Evolutionary conservation across 2,329 filamentous ascomycete genomes (phyloP).

Genomic region (Alternaria hordeiaustralica): DNA sequence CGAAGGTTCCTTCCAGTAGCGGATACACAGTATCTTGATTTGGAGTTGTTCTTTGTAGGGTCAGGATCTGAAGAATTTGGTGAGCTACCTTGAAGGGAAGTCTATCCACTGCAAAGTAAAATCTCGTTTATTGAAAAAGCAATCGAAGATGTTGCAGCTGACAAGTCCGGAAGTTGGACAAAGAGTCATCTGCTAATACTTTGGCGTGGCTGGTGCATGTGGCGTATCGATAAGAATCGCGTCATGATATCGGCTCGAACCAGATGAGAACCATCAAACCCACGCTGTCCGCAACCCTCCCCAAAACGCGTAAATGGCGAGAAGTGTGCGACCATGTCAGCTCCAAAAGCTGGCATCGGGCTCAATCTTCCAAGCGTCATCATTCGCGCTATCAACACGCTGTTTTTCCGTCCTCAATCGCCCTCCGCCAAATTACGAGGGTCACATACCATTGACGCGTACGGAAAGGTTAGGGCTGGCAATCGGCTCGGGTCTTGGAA

Average conservation of each 20-base stretch:
- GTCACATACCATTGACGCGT: conserved; percentile 85
- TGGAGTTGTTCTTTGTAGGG: background rate
- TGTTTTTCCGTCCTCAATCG: conserved; percentile 84
- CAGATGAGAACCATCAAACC: background rate
- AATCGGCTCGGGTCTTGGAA: conserved; percentile 65
- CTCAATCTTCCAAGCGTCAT: background rate
- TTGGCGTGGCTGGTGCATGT: conserved; percentile 22
- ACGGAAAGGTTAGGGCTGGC: conserved; percentile 77
- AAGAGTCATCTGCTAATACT: conserved; percentile 11
- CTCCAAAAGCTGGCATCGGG: conserved; percentile 8
- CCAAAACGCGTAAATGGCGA: conserved; percentile 22
- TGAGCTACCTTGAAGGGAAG: background rate
- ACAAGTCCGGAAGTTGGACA: background rate
- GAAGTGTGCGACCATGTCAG: conserved; percentile 13
- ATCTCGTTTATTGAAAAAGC: background rate
- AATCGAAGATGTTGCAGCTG: background rate
- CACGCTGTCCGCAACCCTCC: background rate
- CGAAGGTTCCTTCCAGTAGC: background rate
- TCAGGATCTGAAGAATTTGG: background rate
- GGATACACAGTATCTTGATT: background rate
- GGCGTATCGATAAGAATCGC: conserved; percentile 30
- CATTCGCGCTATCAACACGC: conserved; percentile 36
- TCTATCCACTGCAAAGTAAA: background rate
- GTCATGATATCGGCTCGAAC: conserved; percentile 14
- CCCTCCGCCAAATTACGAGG: conserved; percentile 84